Conservation (phyloP, 2,329 filamentous ascomycete species). For the Ploettnerulaceae sp. region DNA sequence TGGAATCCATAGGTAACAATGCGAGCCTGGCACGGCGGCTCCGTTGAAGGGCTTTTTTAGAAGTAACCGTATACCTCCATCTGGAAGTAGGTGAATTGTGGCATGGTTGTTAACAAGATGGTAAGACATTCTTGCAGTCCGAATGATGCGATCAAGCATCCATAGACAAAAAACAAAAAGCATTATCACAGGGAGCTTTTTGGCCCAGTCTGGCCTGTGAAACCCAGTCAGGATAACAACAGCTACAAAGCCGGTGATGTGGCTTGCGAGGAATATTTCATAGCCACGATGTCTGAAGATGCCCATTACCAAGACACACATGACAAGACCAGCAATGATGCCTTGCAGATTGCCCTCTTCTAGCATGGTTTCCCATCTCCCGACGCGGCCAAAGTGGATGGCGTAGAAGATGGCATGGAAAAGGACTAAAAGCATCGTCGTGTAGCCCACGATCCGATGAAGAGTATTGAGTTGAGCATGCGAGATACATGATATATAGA, state of each 20-base stretch:
- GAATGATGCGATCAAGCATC: slow-evolving; percentile 46
- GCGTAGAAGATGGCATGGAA: slow-evolving; percentile 38
- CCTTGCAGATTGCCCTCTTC: slow-evolving; percentile 34
- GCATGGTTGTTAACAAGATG: slow-evolving; percentile 48
- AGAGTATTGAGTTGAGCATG: slow-evolving; percentile 56
- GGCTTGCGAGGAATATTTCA: slow-evolving; percentile 51
- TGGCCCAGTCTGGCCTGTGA: slow-evolving; percentile 45
- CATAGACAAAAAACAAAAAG: slow-evolving; percentile 44
- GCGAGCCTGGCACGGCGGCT: slow-evolving; percentile 50
- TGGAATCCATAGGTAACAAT: slow-evolving; percentile 62
- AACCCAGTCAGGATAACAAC: slow-evolving; percentile 45
- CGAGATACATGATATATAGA: slow-evolving; percentile 48
- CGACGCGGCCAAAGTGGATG: slow-evolving; percentile 28
- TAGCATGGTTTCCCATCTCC: slow-evolving; percentile 34
- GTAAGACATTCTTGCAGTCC: slow-evolving; percentile 40
- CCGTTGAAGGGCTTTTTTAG: slow-evolving; percentile 44
- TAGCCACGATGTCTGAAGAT: slow-evolving; percentile 41
- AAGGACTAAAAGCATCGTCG: slow-evolving; percentile 42
- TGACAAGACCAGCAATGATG: slow-evolving; percentile 44
- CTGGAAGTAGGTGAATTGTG: slow-evolving; percentile 48
- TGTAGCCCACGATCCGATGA: slow-evolving; percentile 49
- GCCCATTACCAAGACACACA: slow-evolving; percentile 31
- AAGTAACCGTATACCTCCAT: slow-evolving; percentile 51
- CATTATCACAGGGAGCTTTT: slow-evolving; percentile 40
- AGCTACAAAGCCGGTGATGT: slow-evolving; percentile 46